Evolutionary conservation across 164 flowering plant genomes (phyloP).

Genomic region (Vitis rupestris): DNA sequence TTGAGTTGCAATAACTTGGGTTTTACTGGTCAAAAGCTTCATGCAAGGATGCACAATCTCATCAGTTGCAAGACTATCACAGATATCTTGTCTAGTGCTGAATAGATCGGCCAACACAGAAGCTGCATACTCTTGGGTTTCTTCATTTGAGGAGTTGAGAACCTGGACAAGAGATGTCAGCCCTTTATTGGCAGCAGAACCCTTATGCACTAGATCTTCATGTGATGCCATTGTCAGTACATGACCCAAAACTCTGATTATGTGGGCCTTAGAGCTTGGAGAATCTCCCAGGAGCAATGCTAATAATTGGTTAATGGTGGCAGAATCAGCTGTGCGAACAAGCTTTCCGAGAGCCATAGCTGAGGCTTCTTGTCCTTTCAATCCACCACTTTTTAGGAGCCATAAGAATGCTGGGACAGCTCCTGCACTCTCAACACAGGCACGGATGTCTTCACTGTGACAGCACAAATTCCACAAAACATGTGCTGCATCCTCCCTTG

Average conservation of each 20-base stretch:
- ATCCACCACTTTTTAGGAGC: slow-evolving; percentile 76
- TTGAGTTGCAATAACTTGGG: slow-evolving; percentile 72
- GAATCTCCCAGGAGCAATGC: slow-evolving; percentile 75
- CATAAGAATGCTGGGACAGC: slow-evolving; percentile 76
- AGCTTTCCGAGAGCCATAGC: slow-evolving; percentile 74
- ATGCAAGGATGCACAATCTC: slow-evolving; percentile 84
- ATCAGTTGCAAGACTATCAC: slow-evolving; percentile 83
- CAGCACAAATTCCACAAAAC: slow-evolving; percentile 73
- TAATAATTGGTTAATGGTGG: slow-evolving; percentile 74
- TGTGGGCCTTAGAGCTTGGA: slow-evolving; percentile 63
- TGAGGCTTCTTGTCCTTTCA: slow-evolving; percentile 77
- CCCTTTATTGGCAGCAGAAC: slow-evolving; percentile 72
- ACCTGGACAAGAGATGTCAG: slow-evolving; percentile 77
- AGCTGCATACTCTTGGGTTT: slow-evolving; percentile 80
- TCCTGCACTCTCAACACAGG: slow-evolving; percentile 91
- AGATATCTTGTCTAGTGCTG: slow-evolving; percentile 69
- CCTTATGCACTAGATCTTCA: slow-evolving; percentile 65
- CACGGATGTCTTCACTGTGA: slow-evolving; percentile 92
- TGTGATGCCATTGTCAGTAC: slow-evolving; percentile 70
- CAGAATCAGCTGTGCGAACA: slow-evolving; percentile 71
- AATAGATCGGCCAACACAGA: slow-evolving; percentile 86
- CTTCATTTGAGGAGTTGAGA: slow-evolving; percentile 77
- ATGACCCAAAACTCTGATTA: slow-evolving; percentile 78
- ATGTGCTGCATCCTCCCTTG: slow-evolving; percentile 75
- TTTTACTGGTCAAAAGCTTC: slow-evolving; percentile 82